Percentiles rank a stretch among this genome's conserved stretches.
Evolutionary conservation across 805 yeast species (phyloP).

Genomic region (Ogataea sp.): DNA sequence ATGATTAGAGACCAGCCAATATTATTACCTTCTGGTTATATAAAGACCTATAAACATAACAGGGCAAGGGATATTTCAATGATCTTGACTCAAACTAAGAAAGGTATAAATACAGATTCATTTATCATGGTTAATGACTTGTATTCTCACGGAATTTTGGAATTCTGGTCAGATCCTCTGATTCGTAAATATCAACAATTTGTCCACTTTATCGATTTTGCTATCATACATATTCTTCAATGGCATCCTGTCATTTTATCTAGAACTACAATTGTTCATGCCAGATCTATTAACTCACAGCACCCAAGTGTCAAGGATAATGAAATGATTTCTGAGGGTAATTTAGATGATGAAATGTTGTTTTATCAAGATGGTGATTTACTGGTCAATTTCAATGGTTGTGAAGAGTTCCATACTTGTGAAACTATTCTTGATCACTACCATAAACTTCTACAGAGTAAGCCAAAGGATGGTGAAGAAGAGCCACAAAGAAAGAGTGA

Average conservation of each 20-base stretch:
- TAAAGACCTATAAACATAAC: constrained; percentile 58
- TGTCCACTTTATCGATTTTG: constrained; percentile 51
- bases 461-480: too few species aligned
- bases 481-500: too few species aligned
- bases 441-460: constrained; percentile 17
- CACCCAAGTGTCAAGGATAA: constrained; percentile 21
- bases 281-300: constrained; percentile 43
- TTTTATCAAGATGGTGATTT: constrained; percentile 45
- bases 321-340: constrained; percentile 42
- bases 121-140: constrained; percentile 64
- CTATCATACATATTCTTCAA: constrained; percentile 79
- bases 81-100: constrained; percentile 62
- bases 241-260: constrained; percentile 87
- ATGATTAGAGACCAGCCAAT: constrained; percentile 67
- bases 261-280: constrained; percentile 65
- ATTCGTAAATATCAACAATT: constrained; percentile 61
- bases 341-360: constrained; percentile 33
- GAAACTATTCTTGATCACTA: constrained; percentile 36
- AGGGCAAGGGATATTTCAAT: constrained; percentile 48
- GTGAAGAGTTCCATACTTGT: constrained; percentile 44
- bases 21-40: constrained; percentile 57
- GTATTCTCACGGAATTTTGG: constrained; percentile 62
- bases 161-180: constrained; percentile 69
- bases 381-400: constrained; percentile 52
- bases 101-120: constrained; percentile 58